A percentile compares a stretch with the other conserved stretches of the same genome.
These are phyloP conservation scores for Pichia manshurica DNA, from an alignment of 805 yeast genomes.

Conservation along the genomic window DNA sequence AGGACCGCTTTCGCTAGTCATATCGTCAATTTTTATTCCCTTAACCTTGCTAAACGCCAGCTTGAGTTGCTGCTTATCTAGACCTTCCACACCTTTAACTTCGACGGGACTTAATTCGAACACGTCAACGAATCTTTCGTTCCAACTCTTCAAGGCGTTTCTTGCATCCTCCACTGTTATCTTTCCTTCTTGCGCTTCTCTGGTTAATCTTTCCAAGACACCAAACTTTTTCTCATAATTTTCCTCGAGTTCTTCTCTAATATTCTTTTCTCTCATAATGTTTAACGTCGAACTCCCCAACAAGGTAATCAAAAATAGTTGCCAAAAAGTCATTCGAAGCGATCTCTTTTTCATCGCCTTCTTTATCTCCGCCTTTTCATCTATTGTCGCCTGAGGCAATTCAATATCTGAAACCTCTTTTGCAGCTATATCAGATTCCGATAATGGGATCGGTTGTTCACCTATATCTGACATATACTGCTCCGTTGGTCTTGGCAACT, in stretches of 20 bases:
- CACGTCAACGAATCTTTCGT: constrained; percentile 35
- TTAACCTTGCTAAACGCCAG: constrained; percentile 10
- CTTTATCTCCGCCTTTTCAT: constrained; percentile 20
- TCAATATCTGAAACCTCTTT: constrained; percentile 15
- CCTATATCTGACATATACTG: constrained; percentile 24
- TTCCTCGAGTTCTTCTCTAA: constrained; percentile 37
- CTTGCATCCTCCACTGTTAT: constrained; percentile 34
- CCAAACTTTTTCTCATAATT: constrained; percentile 37
- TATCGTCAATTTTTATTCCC: constrained; percentile 6
- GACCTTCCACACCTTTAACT: constrained; percentile 17
- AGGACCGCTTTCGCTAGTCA: not conserved
- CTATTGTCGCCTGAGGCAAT: constrained; percentile 15
- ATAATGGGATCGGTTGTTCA: constrained; percentile 24
- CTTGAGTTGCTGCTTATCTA: constrained; percentile 14
- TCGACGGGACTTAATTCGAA: constrained; percentile 23
- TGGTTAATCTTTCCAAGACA: constrained; percentile 24
- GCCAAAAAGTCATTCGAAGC: constrained; percentile 29
- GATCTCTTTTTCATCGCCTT: constrained; percentile 26
- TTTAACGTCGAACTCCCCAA: constrained; percentile 41
- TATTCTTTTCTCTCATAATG: constrained; percentile 39
- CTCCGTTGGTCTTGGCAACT: constrained; percentile 21
- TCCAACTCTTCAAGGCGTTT: constrained; percentile 36
- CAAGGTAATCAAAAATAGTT: constrained; percentile 26
- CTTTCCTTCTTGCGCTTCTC: constrained; percentile 19
- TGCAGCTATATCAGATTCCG: constrained; percentile 14